phyloP scores from a whole-genome alignment of 1,284 basidiomycete genomes.

The Ustilago nuda region DNA sequence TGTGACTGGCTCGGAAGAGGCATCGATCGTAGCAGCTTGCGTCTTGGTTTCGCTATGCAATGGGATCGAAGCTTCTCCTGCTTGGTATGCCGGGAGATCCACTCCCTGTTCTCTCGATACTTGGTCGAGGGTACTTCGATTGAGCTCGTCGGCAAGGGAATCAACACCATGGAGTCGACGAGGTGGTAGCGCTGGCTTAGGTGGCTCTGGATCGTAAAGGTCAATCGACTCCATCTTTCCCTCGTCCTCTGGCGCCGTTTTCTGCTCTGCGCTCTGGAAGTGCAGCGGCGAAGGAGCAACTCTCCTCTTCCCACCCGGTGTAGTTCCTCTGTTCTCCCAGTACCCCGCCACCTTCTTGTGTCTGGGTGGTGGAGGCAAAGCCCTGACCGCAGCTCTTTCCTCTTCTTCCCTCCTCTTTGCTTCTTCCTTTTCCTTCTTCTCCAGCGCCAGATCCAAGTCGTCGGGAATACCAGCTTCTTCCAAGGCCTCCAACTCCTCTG shows the following conservation, averaged over 20 bases:
- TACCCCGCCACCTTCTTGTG: slow-evolving; percentile 47
- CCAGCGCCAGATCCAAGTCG: slow-evolving; percentile 60
- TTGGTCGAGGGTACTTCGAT: slow-evolving; percentile 3
- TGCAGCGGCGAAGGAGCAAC: slow-evolving; percentile 27
- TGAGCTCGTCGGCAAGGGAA: slow-evolving; percentile 16
- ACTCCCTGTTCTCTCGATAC: background rate
- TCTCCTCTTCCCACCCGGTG: slow-evolving; percentile 22
- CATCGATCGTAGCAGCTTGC: background rate
- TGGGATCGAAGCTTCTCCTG: slow-evolving; percentile 8
- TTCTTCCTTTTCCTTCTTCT: slow-evolving; percentile 41
- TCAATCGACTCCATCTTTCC: slow-evolving; percentile 26
- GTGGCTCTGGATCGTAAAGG: slow-evolving; percentile 9
- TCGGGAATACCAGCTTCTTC: slow-evolving; percentile 65
- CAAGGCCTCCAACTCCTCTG: slow-evolving; percentile 64
- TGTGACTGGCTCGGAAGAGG: slow-evolving; percentile 1
- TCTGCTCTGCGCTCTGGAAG: background rate
- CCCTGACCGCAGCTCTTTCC: slow-evolving; percentile 48
- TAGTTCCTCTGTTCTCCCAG: slow-evolving; percentile 17
- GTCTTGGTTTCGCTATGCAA: slow-evolving; percentile 1
- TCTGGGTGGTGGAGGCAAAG: slow-evolving; percentile 52
- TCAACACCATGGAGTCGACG: slow-evolving; percentile 2
- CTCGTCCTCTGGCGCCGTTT: background rate
- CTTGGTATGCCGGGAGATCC: slow-evolving; percentile 14
- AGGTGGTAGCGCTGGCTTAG: slow-evolving; percentile 21
- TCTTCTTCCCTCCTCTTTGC: slow-evolving; percentile 13